Evolutionary conservation across 108 stramenopile genomes (phyloP), one percentile per base, ranked within the genome.

Genomic region (Fragilariopsis cylindrus): DNA sequence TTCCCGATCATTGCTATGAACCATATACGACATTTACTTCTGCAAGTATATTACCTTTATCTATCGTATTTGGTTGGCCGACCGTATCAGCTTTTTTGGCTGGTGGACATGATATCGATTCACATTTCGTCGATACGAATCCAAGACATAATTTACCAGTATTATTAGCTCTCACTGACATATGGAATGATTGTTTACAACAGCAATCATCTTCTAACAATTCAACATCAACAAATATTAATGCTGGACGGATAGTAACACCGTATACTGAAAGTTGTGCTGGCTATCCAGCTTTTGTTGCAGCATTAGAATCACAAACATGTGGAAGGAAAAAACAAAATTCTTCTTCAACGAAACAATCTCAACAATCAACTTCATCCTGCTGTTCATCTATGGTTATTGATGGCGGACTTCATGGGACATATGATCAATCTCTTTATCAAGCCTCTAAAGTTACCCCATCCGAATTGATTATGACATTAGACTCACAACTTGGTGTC

Each of bases 51-150:
- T 56, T 95, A 83, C 92, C 92, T 12, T 70, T 92, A 21, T 83
- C 89, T 0, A 70, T 95, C 46, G 72, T 92, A 4, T 91, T 92
- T 79, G 94, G 94, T 60, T 95, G 94, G 94, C 65, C 84, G 11
- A 70, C 86, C 3, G 81, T 81, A 0, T 62, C 72, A 57, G 68
- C 77, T 1, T 84, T 92, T 12, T 48, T 95, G 3, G 48, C 73
- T 13, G 94, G 92, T 39, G 94, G 92, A 7, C 94, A 95, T 58
- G 81, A 91, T 70, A 80, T 95, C 43, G 94, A 95, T 70, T 13
- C 39, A 9, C 94, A 95, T 71, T 92, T 95, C 69, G 87, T 95
- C 11, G 92, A 95, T 50, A 85, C 94, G 3, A 90, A 87, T 80
- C 92, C 92, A 7, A 62, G 94, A 68, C 94, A 95, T 60, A 95